Conservation (phyloP, 371 early-diverging fungal species). For the Syncephalis plumigaleata region DNA sequence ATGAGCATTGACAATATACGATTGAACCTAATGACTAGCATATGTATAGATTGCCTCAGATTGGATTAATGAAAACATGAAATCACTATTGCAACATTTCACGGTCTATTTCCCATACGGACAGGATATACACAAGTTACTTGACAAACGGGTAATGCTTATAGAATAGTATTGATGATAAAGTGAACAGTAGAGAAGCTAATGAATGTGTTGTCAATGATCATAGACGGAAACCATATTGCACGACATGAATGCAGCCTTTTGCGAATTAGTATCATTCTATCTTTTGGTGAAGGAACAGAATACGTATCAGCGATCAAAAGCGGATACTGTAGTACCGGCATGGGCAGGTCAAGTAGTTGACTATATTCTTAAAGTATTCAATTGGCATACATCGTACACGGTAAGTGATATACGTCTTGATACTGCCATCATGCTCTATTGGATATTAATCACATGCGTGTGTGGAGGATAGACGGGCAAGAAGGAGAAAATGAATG, state of each 20-base stretch:
- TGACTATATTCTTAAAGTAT: slow-evolving; percentile 19
- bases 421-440: slow-evolving; percentile 6
- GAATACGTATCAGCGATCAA: slow-evolving; percentile 3
- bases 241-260: slow-evolving; percentile 47
- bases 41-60: not conserved
- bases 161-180: not conserved
- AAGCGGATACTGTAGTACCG: not conserved
- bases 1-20: too few species aligned
- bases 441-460: not conserved
- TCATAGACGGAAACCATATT: slow-evolving; percentile 27
- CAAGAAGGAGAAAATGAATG: not conserved
- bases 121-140: slow-evolving; percentile 21
- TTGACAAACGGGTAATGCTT: slow-evolving; percentile 22
- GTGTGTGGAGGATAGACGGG: not conserved
- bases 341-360: slow-evolving; percentile 33
- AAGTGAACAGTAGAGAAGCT: too few species aligned
- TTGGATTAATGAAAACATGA: slow-evolving; percentile 26
- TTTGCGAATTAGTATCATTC: slow-evolving; percentile 45
- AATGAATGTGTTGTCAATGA: not conserved
- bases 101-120: slow-evolving; percentile 59
- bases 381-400: too few species aligned
- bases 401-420: slow-evolving; percentile 4
- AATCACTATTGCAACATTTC: slow-evolving; percentile 38
- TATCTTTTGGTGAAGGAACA: slow-evolving; percentile 20
- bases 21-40: too few species aligned